phyloP scores from a whole-genome alignment of 768 basidiomycete genomes.

The Obba rivulosa region DNA sequence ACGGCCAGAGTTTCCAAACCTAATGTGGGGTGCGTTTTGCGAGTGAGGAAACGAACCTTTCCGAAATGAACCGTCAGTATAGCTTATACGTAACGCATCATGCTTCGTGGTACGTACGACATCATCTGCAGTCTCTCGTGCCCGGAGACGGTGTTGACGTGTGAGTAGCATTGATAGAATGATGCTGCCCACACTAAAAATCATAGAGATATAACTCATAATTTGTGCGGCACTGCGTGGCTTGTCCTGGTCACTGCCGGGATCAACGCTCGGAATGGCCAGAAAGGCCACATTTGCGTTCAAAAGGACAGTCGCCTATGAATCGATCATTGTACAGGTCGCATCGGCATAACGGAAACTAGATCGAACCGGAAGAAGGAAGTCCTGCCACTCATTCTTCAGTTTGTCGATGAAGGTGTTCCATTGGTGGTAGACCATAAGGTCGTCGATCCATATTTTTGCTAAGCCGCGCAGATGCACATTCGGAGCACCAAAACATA shows the following conservation, averaged over 20 bases:
- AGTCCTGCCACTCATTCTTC: conserved; percentile 21
- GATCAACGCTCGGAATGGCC: conserved; percentile 26
- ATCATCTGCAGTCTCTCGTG: conserved; percentile 22
- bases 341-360: neutral
- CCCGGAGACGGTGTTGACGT: conserved; percentile 21
- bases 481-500: conserved; percentile 23
- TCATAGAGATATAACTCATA: conserved; percentile 25
- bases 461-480: conserved; percentile 21
- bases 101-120: conserved; percentile 26
- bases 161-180: conserved; percentile 34
- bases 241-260: conserved; percentile 1
- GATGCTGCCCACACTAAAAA: conserved; percentile 5
- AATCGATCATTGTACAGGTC: too few species aligned
- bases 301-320: conserved; percentile 31
- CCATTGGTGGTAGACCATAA: conserved; percentile 15
- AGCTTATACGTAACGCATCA: neutral
- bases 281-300: conserved; percentile 30
- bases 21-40: conserved; percentile 20
- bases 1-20: conserved; percentile 50
- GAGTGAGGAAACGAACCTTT: conserved; percentile 21
- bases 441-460: conserved; percentile 16
- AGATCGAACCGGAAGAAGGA: conserved; percentile 18
- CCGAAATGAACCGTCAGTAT: conserved; percentile 2
- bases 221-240: conserved; percentile 40
- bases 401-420: conserved; percentile 16